These are phyloP conservation scores for Pythium guiyangense DNA, from an alignment of 352 stramenopile genomes.

Conservation along the genomic window DNA sequence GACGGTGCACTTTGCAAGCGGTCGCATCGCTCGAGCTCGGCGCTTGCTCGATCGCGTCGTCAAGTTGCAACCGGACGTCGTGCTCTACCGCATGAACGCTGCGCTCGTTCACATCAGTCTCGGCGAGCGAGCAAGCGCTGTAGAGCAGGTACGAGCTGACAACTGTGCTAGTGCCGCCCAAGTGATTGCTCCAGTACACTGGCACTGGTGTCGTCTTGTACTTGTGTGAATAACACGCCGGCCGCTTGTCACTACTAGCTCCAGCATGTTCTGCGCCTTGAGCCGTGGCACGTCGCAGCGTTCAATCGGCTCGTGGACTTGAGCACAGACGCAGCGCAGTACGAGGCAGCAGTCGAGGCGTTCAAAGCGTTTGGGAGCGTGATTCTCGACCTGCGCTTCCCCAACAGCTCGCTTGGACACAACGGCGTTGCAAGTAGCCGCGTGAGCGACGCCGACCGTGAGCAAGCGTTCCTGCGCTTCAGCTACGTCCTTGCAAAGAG, in stretches of 20 bases:
- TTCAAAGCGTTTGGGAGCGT: slow-evolving; percentile 21
- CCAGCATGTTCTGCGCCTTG: slow-evolving; percentile 14
- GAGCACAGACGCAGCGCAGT: background rate
- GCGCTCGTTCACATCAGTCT: slow-evolving; percentile 4
- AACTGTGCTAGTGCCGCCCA: background rate
- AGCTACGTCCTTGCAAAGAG: slow-evolving; percentile 31
- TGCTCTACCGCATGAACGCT: slow-evolving; percentile 23
- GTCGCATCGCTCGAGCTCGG: slow-evolving; percentile 12
- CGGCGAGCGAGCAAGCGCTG: background rate
- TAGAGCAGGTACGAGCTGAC: background rate
- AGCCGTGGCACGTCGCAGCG: slow-evolving; percentile 14
- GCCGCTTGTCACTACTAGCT: slow-evolving; percentile 1
- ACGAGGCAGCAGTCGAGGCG: slow-evolving; percentile 10
- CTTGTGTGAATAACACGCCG: no score
- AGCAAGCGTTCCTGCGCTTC: slow-evolving; percentile 32
- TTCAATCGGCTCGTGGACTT: slow-evolving; percentile 28
- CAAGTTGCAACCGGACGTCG: slow-evolving; percentile 15
- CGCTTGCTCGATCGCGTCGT: slow-evolving; percentile 19
- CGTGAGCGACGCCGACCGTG: slow-evolving; percentile 15
- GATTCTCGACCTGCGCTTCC: slow-evolving; percentile 4
- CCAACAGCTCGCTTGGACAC: background rate
- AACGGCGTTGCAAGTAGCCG: background rate
- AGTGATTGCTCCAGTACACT: background rate
- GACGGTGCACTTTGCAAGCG: slow-evolving; percentile 20
- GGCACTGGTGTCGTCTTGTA: no score